Conservation (phyloP, 495 filamentous ascomycete species). For the Ascobolus immersus region DNA sequence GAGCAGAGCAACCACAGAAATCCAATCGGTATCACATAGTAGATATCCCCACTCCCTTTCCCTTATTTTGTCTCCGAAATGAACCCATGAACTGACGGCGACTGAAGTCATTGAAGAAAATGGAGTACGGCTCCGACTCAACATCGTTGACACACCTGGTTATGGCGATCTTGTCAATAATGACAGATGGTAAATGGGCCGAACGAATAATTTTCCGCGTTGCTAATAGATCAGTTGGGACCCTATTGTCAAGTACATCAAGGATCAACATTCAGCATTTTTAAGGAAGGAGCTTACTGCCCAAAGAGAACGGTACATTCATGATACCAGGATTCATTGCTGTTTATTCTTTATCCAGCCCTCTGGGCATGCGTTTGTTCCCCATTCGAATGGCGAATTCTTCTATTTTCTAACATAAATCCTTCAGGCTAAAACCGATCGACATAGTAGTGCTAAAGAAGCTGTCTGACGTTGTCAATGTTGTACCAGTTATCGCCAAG, state of each 20-base stretch:
- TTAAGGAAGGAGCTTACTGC: constrained; percentile 99
- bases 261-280: constrained; percentile 99
- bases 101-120: constrained; percentile 80
- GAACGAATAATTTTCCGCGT: too few species aligned
- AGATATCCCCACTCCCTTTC: constrained; percentile 11
- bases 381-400: not conserved
- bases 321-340: constrained; percentile 97
- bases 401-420: constrained; percentile 2
- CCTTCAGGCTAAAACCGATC: constrained; percentile 59
- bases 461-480: constrained; percentile 94
- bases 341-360: constrained; percentile 99
- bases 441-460: constrained; percentile 99
- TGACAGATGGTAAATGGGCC: constrained; percentile 37
- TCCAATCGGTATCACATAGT: constrained; percentile 86
- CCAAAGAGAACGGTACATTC: constrained; percentile 95
- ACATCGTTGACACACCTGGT: constrained; percentile 58
- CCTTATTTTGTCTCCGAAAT: not conserved
- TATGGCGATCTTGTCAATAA: constrained; percentile 68
- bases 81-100: not conserved
- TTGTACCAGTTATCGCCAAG: constrained; percentile 97
- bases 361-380: constrained; percentile 62
- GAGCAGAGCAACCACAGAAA: constrained; percentile 88
- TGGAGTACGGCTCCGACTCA: constrained; percentile 49
- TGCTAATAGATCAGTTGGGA: constrained; percentile 58
- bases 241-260: constrained; percentile 99